These are phyloP conservation scores for Aureobasidium sp. DNA, from an alignment of 2,329 filamentous ascomycete genomes.

Conservation along the genomic window DNA sequence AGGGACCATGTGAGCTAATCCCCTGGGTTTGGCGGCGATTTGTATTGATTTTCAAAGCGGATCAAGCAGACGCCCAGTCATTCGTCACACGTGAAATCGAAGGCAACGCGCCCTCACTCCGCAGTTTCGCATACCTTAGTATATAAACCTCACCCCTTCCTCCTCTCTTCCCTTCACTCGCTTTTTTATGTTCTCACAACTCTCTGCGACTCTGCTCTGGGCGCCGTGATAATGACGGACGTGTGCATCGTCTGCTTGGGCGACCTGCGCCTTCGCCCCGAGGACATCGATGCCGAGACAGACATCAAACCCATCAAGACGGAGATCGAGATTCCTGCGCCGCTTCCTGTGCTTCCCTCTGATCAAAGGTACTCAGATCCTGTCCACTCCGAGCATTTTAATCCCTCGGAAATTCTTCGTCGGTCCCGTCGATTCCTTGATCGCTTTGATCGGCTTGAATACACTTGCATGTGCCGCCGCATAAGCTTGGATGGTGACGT, in stretches of 20 bases:
- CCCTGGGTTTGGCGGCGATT: background rate
- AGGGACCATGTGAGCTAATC: background rate
- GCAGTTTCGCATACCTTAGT: background rate
- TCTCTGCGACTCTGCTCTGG: conserved; percentile 13
- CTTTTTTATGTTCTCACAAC: background rate
- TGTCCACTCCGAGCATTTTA: background rate
- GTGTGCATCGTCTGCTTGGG: conserved; percentile 66
- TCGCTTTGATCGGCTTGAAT: conserved; percentile 35
- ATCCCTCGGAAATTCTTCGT: conserved; percentile 16
- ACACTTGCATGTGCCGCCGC: conserved; percentile 28
- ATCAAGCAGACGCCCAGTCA: conserved; percentile 7
- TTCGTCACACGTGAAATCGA: conserved; percentile 8
- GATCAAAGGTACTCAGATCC: conserved; percentile 14
- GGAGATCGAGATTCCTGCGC: background rate
- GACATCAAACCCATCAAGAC: background rate
- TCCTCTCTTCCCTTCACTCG: background rate
- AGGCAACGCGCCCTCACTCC: conserved; percentile 8
- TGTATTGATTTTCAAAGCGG: background rate
- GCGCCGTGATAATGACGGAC: conserved; percentile 48
- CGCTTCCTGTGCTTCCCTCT: background rate
- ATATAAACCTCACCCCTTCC: conserved; percentile 11
- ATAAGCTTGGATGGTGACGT: conserved; percentile 35
- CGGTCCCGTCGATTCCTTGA: conserved; percentile 22
- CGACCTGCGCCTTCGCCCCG: conserved; percentile 50
- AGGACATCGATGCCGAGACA: background rate